Base-by-base conservation (phyloP, 345 rosid genomes). In the Populus euphratica region DNA sequence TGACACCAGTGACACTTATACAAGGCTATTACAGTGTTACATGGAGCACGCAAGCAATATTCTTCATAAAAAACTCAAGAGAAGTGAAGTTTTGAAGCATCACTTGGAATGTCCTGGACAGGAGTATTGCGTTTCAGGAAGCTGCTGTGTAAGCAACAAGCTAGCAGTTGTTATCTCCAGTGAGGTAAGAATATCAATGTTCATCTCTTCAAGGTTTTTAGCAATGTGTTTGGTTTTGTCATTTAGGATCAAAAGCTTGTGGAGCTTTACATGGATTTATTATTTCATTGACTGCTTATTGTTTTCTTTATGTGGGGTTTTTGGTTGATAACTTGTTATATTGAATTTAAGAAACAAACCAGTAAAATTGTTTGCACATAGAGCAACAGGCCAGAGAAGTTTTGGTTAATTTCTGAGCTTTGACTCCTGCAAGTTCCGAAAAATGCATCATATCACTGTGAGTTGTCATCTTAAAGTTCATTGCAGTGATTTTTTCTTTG, bases 171-270 rank as follows among this genome's bases (percentile, higher is more conserved):
- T 81, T 82, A 68, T 68, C 39, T 33, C 35, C 38, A 74, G 75
- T 75, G 89, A 91, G 97, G 98, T 91, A 74, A 83, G 85, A n/a
- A n/a, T 70, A 63, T 43, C 66, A 43, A 5, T 41, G 44, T 64
- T 36, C 43, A 67, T 41, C 52, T 49, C 21, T 49, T 75, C 78
- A 10, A 38, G 18, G 14, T 7, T 68, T 52, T 16, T 36, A 62
- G 23, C 7, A 49, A 18, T 7, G 33, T 63, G 47, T 50, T 33
- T 72, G 27, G 73, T n/a, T 75, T 56, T 52, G 38, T 25, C 69
- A 72, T 17, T 25, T 12, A 29, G 29, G 47, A 49, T 41, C 44
- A 8, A 5, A 21, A 50, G 36, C 36, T 49, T 78, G 41, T 35
- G 25, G 8, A 70, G 29, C 21, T 8, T 54, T 38, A 33, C 27